Evolutionary conservation across 352 stramenopile species (phyloP), one percentile per base, ranked within the genome.

Genomic region (Globisporangium viniferum): DNA sequence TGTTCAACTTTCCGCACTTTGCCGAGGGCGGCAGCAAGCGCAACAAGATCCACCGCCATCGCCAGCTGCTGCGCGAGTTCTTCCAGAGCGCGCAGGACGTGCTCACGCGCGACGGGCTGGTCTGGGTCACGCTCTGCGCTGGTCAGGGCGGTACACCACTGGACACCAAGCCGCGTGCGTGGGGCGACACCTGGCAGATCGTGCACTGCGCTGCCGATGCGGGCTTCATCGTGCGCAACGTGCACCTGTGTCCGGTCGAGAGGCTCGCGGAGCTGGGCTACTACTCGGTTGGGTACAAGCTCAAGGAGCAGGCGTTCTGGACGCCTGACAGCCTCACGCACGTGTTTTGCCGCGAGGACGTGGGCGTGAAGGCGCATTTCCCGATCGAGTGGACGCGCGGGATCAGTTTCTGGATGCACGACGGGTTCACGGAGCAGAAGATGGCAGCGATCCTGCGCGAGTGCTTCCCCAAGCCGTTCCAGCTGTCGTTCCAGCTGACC

Each of bases 1-100:
- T 96, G 62, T 96, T 96, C 75, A 96, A 96, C 67, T 96, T 94
- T 67, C 88, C 88, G 41, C 87, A 96, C 61, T 93, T 84, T 59
- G 86, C 84, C 29, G 84, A 89, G n/a, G 81, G 84, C 54, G 85
- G 84, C 57, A 88, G 78, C 57, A 84, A 84, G 68, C 79, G 82
- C 63, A 94, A 92, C 81, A 94, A 94, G 69, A 93, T 94, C 64
- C 79, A 93, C 69, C 79, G 81, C 14, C 88, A 96, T 66, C 84
- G 88, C 8, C 78, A 94, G 75, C 68, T 96, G 22, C 73, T 96
- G 29, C 33, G 70, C 54, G 79, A 92, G 36, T 96, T 96, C 69
- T 94, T 96, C 44, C 64, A 73, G 6, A 94, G 88, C 69, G 85
- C 80, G 0, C 69, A 69, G 6, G 69, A 75, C 62, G 78, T 93